Base-by-base conservation (phyloP, 345 rosid genomes). In the Nephelium lappaceum region DNA sequence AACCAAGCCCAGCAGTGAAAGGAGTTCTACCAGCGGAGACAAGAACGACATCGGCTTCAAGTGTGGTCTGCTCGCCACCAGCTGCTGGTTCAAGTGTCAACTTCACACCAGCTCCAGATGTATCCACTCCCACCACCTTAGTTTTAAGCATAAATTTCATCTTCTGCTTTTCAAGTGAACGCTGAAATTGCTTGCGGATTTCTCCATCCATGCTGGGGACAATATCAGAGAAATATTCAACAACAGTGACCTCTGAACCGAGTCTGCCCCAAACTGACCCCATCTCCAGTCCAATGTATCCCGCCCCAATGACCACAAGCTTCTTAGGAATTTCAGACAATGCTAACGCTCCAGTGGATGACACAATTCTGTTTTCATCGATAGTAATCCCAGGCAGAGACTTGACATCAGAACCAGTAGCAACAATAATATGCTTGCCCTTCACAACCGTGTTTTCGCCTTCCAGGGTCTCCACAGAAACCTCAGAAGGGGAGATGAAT, bases 111-210 rank as follows among this genome's bases (percentile, higher is more conserved):
- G 84, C 87, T 72, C 98, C 96, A 19, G 97, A 85, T 14, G 86
- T 74, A 81, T 97, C 96, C 76, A 93, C 95, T 62, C 97, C 91
- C 19, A 94, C 96, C 31, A 94, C 99, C 89, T 94, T 97, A 75
- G 98, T 97, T 86, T 92, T 92, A 85, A 97, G 98, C 93, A 97
- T 92, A 83, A 97, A 97, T 81, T 97, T 94, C 96, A 97, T 94
- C 90, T 92, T 92, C 81, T 97, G 99, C 85, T 97, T 97, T 90
- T 97, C 98, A 11, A 97, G 91, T 14, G 87, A 8, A 14, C 98
- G 95, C 71, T 97, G 99, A 81, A 97, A 97, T 86, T 97, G 98
- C 87, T 90, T 92, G 75, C 99, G 93, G 81, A 97, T 72, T 81
- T 97, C 99, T 67, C 91, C 98, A 83, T 97, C 99, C 99, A 94